Conservation (phyloP, 495 filamentous ascomycete species). For the Tuber indicum region DNA sequence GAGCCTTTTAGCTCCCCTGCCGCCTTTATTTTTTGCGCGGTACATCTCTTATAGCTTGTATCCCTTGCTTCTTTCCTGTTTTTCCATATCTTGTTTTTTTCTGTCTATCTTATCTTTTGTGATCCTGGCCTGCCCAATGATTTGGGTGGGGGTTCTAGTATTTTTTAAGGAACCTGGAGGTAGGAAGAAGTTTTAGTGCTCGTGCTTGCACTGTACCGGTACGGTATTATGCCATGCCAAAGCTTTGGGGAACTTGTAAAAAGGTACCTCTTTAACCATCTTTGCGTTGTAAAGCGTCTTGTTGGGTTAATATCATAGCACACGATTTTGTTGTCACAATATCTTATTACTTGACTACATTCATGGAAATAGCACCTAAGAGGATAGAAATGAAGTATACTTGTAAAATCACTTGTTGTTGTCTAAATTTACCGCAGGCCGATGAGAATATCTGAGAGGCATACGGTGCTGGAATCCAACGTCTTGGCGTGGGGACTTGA, state of each 20-base stretch:
- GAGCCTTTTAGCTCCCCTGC: neutral
- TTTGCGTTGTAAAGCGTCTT: neutral
- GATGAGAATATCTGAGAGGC: neutral
- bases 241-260: neutral
- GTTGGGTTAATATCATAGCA: neutral
- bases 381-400: neutral
- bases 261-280: neutral
- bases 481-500: neutral
- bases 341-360: neutral
- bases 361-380: neutral
- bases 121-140: neutral
- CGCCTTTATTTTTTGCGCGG: conserved; percentile 4
- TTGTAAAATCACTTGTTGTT: neutral
- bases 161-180: conserved; percentile 6
- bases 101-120: neutral
- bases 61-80: neutral
- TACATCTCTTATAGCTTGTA: neutral
- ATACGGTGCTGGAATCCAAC: neutral
- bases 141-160: conserved; percentile 3
- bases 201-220: neutral
- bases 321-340: neutral
- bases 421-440: neutral
- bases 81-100: neutral
- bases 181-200: neutral
- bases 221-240: neutral